Conservation (phyloP, 83 land plant genomes). For the Picea abies region DNA sequence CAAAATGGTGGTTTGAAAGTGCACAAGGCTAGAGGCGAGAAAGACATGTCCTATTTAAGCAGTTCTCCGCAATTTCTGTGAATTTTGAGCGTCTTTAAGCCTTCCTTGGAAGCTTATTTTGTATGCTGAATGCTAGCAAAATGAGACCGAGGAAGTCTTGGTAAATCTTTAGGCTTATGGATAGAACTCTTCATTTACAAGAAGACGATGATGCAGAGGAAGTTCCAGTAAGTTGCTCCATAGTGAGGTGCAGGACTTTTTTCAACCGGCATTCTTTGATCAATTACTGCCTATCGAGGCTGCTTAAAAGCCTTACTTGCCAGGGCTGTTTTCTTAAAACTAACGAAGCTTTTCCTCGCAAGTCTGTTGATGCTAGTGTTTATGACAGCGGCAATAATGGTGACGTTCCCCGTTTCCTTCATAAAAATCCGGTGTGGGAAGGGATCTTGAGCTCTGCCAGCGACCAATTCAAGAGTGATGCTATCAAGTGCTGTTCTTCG, state of each 20-base stretch:
- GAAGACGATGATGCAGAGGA: constrained; percentile 12
- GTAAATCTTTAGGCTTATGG: constrained; percentile 14
- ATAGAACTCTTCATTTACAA: constrained; percentile 1
- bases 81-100: too few species aligned
- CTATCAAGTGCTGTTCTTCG: constrained; percentile 13
- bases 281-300: constrained; percentile 1
- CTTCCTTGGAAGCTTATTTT: too few species aligned
- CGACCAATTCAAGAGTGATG: neutral
- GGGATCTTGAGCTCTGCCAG: constrained; percentile 6
- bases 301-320: constrained; percentile 12
- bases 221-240: neutral
- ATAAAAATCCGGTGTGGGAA: constrained; percentile 3
- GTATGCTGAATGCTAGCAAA: too few species aligned
- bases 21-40: too few species aligned
- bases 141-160: neutral
- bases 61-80: too few species aligned
- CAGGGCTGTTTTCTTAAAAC: constrained; percentile 4
- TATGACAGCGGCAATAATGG: neutral
- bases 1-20: too few species aligned
- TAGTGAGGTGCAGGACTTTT: constrained; percentile 11
- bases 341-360: constrained; percentile 3
- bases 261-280: constrained; percentile 4
- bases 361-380: neutral
- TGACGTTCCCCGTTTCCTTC: neutral
- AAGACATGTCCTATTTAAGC: too few species aligned